phyloP scores from a whole-genome alignment of 148 eudicot genomes.

The Fagopyrum tataricum region DNA sequence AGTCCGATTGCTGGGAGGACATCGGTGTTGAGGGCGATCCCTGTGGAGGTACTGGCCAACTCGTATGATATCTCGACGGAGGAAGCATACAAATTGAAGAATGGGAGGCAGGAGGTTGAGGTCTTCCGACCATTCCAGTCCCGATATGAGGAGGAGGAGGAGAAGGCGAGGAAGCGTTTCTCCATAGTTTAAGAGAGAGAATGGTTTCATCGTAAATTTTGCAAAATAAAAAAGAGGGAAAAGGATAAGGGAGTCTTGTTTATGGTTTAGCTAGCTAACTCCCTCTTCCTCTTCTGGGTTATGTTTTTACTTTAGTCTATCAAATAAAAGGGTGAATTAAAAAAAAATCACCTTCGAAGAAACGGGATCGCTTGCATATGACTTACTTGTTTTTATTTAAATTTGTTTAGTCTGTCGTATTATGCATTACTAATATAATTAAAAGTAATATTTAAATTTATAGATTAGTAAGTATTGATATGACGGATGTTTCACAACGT shows the following conservation, averaged over 20 bases:
- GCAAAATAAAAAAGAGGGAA: conserved; percentile 6
- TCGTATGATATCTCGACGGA: conserved; percentile 38
- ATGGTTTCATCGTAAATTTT: conserved; percentile 1
- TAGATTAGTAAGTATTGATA: too few relatives aligned
- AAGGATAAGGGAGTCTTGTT: background rate
- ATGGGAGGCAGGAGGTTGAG: conserved; percentile 31
- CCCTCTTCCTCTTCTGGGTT: background rate
- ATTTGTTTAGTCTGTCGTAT: too few relatives aligned
- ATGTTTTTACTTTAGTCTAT: too few relatives aligned
- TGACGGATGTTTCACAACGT: too few relatives aligned
- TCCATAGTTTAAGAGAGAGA: conserved; percentile 7
- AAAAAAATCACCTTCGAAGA: too few relatives aligned
- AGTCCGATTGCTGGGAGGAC: conserved; percentile 38
- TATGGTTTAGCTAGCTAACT: background rate
- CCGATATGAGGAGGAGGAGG: conserved; percentile 20
- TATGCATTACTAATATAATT: too few relatives aligned
- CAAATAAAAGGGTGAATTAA: too few relatives aligned
- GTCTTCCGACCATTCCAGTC: conserved; percentile 29
- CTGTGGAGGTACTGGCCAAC: conserved; percentile 45
- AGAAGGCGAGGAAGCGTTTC: conserved; percentile 12
- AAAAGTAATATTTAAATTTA: too few relatives aligned
- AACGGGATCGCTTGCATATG: too few relatives aligned
- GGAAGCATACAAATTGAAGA: conserved; percentile 49
- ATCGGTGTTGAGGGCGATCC: conserved; percentile 42
- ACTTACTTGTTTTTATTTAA: too few relatives aligned